Base-by-base conservation (phyloP, 192 early-diverging fungal genomes). In the Coemansia sp. region DNA sequence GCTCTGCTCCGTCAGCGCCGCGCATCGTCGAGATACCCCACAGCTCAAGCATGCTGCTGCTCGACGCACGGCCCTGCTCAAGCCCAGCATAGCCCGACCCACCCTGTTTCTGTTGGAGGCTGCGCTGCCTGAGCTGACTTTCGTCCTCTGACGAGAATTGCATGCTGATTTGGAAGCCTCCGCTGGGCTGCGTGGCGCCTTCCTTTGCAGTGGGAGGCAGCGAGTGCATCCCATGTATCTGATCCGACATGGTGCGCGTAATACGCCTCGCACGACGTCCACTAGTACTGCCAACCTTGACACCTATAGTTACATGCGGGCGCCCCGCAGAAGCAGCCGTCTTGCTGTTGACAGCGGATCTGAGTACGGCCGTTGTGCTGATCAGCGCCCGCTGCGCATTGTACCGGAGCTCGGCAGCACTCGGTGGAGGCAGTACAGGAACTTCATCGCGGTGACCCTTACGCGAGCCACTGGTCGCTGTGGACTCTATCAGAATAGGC, bases 311-410 rank as follows among this genome's bases (percentile, higher is more conserved):
- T 24, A 24, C 46, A 7, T 50, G 46, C 14, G 26, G 46, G 12
- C 33, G 33, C 53, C 62, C 21, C n/a, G 48, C 22, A 12, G 35
- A n/a, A n/a, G n/a, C n/a, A n/a, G n/a, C 21, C 1, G 48, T 40
- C 21, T 63, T 63, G 33, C 40, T 27, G 41, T 53, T 41, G n/a
- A 60, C 43, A 33, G 63, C 36, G 3, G 70, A 61, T 29, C 65
- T 67, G 17, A 72, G 53, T 8, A 69, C 62, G 5, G 76, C 53
- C 26, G 69, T 67, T 1, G 70, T 68, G 52, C 18, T 69, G 15
- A 78, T 72, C 32, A 78, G 56, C 36, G 76, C 76, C 3, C 76
- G 56, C 59, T 78, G 76, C n/a, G 76, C 76, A 36, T 71, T 78
- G 52, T 54, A 72, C 18, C 68, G 55, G 15, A 68, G 62, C 59